Evolutionary conservation across 768 basidiomycete genomes (phyloP).

Genomic region (Leccinum boreale): DNA sequence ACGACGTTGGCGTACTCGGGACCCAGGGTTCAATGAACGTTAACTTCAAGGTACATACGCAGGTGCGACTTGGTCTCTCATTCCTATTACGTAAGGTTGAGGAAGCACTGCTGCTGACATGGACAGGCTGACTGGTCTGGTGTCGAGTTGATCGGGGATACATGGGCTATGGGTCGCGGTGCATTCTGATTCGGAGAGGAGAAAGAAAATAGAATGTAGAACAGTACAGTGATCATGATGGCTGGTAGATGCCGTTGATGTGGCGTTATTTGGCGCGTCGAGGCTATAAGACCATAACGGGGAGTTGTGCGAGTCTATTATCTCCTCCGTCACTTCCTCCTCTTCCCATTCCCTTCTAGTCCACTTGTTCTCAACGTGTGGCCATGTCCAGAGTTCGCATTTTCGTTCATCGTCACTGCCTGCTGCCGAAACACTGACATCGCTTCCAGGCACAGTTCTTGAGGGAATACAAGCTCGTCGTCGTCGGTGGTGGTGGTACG

Average conservation of each 20-base stretch:
- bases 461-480: conserved; percentile 97
- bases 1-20: background rate
- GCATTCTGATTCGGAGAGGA: background rate
- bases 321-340: conserved; percentile 2
- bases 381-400: background rate
- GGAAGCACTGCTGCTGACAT: background rate
- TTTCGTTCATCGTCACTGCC: background rate
- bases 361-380: conserved; percentile 1
- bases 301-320: conserved; percentile 1
- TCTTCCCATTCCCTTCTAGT: background rate
- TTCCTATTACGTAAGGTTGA: background rate
- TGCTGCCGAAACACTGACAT: conserved; percentile 2
- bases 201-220: background rate
- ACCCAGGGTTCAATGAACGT: background rate
- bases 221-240: background rate
- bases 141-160: background rate
- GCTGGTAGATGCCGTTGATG: conserved; percentile 6
- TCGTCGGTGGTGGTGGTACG: conserved; percentile 95
- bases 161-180: background rate
- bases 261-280: conserved; percentile 26
- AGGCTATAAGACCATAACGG: conserved; percentile 14
- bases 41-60: background rate
- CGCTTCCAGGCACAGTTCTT: conserved; percentile 73
- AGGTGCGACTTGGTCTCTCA: background rate
- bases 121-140: background rate